These are phyloP conservation scores for Schizothecium vesticola DNA, from an alignment of 495 filamentous ascomycete genomes.

Conservation along the genomic window DNA sequence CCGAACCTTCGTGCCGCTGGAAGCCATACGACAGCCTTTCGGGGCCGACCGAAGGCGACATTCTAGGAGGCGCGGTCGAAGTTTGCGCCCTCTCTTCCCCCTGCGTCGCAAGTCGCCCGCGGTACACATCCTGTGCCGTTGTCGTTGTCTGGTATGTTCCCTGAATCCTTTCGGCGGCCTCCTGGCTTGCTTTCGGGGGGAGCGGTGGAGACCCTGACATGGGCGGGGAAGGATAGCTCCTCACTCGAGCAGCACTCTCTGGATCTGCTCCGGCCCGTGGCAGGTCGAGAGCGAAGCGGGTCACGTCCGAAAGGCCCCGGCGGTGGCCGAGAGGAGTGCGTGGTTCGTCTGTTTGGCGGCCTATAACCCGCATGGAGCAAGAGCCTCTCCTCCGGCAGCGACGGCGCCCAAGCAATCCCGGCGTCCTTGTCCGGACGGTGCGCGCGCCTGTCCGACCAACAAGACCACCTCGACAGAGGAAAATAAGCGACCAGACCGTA, in stretches of 20 bases:
- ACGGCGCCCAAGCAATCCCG: slow-evolving; percentile 23
- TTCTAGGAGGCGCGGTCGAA: slow-evolving; percentile 28
- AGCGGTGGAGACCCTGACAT: slow-evolving; percentile 77
- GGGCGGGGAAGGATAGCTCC: slow-evolving; percentile 72
- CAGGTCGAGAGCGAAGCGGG: slow-evolving; percentile 65
- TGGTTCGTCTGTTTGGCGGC: slow-evolving; percentile 37
- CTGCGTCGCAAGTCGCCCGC: slow-evolving; percentile 35
- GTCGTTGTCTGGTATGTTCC: slow-evolving; percentile 41
- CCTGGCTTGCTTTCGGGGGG: slow-evolving; percentile 59
- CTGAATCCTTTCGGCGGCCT: slow-evolving; percentile 53
- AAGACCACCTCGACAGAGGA: slow-evolving; percentile 16
- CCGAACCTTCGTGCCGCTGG: slow-evolving; percentile 33
- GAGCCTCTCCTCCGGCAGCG: slow-evolving; percentile 23
- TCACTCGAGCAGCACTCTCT: slow-evolving; percentile 56
- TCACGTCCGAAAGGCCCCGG: slow-evolving; percentile 58
- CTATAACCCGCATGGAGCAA: slow-evolving; percentile 46
- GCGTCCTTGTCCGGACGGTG: slow-evolving; percentile 23
- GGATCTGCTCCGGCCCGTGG: slow-evolving; percentile 62
- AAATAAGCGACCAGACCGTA: slow-evolving; percentile 27
- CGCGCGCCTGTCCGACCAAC: slow-evolving; percentile 12
- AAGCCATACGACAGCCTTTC: slow-evolving; percentile 36
- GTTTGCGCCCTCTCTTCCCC: slow-evolving; percentile 35
- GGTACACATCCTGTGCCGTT: slow-evolving; percentile 45
- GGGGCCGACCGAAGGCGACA: slow-evolving; percentile 35
- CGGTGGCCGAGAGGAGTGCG: slow-evolving; percentile 53